A percentile compares a stretch with the other conserved stretches of the same genome.
These are phyloP conservation scores for Colletotrichum neosansevieriae DNA, from an alignment of 2,329 filamentous ascomycete species.

Conservation along the genomic window DNA sequence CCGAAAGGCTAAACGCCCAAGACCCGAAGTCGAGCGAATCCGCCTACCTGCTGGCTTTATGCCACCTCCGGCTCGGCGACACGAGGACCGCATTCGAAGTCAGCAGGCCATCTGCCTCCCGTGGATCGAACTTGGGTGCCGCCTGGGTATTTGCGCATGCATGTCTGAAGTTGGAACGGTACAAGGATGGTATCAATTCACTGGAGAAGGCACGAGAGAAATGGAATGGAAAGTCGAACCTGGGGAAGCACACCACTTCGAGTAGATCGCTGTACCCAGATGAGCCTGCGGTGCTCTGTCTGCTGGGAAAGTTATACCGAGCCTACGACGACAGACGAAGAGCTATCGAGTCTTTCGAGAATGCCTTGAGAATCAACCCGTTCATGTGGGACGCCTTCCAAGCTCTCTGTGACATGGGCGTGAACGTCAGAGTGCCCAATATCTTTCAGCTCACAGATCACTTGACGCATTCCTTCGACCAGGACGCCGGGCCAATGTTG, in stretches of 20 bases:
- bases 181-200: conserved; percentile 83
- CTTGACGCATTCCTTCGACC: conserved; percentile 62
- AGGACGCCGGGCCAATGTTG: conserved; percentile 48
- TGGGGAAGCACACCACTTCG: conserved; percentile 86
- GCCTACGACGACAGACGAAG: conserved; percentile 85
- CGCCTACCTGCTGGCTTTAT: conserved; percentile 84
- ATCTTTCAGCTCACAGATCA: conserved; percentile 82
- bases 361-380: conserved; percentile 88
- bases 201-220: conserved; percentile 84
- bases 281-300: conserved; percentile 82
- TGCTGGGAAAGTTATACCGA: conserved; percentile 89
- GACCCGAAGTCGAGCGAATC: conserved; percentile 86
- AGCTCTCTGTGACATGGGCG: conserved; percentile 87
- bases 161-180: conserved; percentile 82
- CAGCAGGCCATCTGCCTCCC: conserved; percentile 77
- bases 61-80: conserved; percentile 85
- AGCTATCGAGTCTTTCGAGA: conserved; percentile 88
- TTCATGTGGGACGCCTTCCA: conserved; percentile 99
- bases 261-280: conserved; percentile 83
- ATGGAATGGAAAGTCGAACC: conserved; percentile 81
- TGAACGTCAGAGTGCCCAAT: conserved; percentile 83
- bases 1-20: conserved; percentile 85
- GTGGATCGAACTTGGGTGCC: conserved; percentile 84
- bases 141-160: conserved; percentile 92
- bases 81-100: conserved; percentile 88